A percentile compares a stretch with the other conserved stretches of the same genome.
Conservation (phyloP, 176 grass and related monocot genomes). For the Carex parvula region DNA sequence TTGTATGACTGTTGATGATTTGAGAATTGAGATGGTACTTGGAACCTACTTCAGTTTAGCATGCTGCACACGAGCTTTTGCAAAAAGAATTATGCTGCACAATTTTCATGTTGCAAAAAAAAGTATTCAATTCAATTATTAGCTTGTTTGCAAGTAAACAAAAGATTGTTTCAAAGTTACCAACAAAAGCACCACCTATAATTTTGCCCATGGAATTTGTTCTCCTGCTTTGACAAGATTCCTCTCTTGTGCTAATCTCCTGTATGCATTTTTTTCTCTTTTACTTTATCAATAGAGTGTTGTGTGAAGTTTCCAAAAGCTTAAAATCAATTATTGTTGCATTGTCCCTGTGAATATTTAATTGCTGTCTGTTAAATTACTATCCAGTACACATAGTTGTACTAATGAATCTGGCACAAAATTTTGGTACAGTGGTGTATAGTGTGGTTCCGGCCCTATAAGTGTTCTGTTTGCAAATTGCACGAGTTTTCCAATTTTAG, state of each 20-base stretch:
- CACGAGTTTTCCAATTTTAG: neutral
- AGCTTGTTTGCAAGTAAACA: too few species aligned
- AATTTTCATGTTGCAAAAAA: constrained; percentile 2
- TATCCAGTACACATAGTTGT: neutral
- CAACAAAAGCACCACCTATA: constrained; percentile 5
- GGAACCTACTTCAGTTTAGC: neutral
- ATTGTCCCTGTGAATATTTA: neutral
- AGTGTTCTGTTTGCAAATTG: neutral
- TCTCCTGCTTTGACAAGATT: constrained; percentile 16
- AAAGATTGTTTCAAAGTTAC: constrained; percentile 15
- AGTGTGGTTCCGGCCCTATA: neutral
- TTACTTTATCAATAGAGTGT: constrained; percentile 7
- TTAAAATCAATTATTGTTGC: constrained; percentile 21
- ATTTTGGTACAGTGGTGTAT: neutral
- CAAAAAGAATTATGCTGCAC: neutral
- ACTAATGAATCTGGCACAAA: neutral
- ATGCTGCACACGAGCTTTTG: constrained; percentile 5
- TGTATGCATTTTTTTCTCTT: neutral
- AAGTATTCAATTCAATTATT: constrained; percentile 23
- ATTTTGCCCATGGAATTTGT: constrained; percentile 19
- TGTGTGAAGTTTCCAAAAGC: constrained; percentile 22
- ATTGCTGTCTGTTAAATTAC: constrained; percentile 4
- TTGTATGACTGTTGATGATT: constrained; percentile 4
- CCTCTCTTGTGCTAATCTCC: neutral
- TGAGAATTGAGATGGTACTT: constrained; percentile 9